Evolutionary conservation across 2,329 filamentous ascomycete species (phyloP), one percentile per base, ranked within the genome.

Genomic region (Fusarium ambrosium): DNA sequence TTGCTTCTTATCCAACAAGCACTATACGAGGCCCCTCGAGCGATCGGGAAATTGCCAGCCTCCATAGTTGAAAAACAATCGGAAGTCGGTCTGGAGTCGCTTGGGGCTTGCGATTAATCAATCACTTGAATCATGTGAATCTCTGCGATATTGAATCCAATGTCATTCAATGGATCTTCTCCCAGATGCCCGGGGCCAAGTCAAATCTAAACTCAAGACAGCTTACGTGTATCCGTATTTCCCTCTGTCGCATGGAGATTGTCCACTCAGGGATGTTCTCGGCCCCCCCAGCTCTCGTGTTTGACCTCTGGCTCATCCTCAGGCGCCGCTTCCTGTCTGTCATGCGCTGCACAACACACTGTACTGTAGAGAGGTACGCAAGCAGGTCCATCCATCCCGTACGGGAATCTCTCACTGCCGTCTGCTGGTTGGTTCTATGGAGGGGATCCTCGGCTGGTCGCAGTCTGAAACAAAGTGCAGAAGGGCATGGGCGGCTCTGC

Each of bases 401-500:
- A 11, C 45, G 16, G 18, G 18, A 10, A 76, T 64, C 63, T 72
- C 72, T 74, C 70, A 71, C 73, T 76, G 48, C 51, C 58, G 53
- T 68, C 37, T 71, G 59, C 70, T 73, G 73, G 70, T 75, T 76
- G 73, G 73, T 27, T 61, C 64, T 56, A 13, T 62, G 4, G 34
- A 39, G 14, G 56, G 16, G 53, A 51, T 60, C 43, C 43, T 60
- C 63, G 59, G 58, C 45, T 53, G 48, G 51, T 60, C 58, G 55
- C 63, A 76, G 59, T 75, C 70, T 75, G 73, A 73, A 76, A 76
- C 73, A 51, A 62, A 63, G 48, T 59, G 69, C 69, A 66, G 55
- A 70, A 70, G 53, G 75, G 65, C 72, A 73, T 73, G 61, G 70
- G 75, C 73, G 59, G 32, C 39, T 71, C 48, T 65, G 72, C 63